phyloP scores from a whole-genome alignment of 1,139 yeast species.

The Suhomyces terraborum region DNA sequence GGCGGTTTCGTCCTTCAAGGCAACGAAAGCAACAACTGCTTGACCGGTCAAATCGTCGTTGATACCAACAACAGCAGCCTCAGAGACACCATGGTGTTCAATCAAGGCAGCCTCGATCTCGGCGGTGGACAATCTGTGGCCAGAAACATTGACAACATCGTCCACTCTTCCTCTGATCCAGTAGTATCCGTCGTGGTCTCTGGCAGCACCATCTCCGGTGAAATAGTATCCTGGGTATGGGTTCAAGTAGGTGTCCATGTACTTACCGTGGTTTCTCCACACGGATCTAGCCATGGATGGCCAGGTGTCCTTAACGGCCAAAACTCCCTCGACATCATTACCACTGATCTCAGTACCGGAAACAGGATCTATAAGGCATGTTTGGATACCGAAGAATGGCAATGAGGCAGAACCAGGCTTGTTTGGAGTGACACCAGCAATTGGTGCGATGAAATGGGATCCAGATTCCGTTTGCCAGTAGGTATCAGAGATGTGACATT shows the following conservation, averaged over 20 bases:
- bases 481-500: constrained; percentile 89
- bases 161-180: constrained; percentile 99
- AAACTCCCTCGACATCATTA: constrained; percentile 94
- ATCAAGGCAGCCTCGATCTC: constrained; percentile 93
- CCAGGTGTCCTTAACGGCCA: constrained; percentile 89
- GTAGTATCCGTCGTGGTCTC: constrained; percentile 95
- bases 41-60: constrained; percentile 96
- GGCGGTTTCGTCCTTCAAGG: constrained; percentile 64
- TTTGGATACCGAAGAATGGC: constrained; percentile 93
- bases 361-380: constrained; percentile 90
- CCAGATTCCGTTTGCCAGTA: constrained; percentile 99
- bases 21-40: constrained; percentile 92
- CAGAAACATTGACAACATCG: constrained; percentile 96
- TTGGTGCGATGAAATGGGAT: constrained; percentile 91
- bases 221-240: constrained; percentile 97
- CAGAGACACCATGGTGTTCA: constrained; percentile 80
- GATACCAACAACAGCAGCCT: constrained; percentile 94
- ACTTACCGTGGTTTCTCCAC: constrained; percentile 87
- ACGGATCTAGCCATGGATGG: constrained; percentile 98
- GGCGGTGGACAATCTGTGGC: constrained; percentile 95
- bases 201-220: constrained; percentile 98
- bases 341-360: constrained; percentile 80
- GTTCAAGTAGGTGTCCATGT: constrained; percentile 87
- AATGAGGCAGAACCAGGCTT: constrained; percentile 97
- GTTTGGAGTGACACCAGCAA: constrained; percentile 92